A percentile compares a stretch with the other conserved stretches of the same genome.
Conservation (phyloP, 179 eudicot genomes). For the Camellia oleifera region DNA sequence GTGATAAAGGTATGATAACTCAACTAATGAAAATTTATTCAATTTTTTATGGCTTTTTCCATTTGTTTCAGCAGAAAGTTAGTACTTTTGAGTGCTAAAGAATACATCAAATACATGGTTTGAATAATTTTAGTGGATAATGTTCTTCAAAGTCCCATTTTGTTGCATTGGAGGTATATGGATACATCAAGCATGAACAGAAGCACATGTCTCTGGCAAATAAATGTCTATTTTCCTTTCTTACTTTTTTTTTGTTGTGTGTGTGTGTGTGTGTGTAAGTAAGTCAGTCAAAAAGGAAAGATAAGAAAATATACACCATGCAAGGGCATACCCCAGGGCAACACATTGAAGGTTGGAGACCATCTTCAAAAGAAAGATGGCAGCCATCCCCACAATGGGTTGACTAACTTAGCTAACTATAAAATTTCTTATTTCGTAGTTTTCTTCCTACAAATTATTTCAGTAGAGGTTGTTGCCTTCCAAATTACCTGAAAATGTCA, state of each 20-base stretch:
- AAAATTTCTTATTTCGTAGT: no score
- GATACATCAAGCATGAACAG: not conserved
- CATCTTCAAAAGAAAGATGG: no score
- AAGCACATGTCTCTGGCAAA: not conserved
- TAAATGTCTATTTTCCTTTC: not conserved
- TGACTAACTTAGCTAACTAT: no score
- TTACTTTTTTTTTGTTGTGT: no score
- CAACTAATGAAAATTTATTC: not conserved
- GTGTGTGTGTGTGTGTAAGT: no score
- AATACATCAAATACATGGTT: not conserved
- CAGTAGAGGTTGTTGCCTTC: not conserved
- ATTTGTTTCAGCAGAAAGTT: not conserved
- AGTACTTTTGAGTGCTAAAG: conserved; percentile 8
- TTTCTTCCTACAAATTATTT: not conserved
- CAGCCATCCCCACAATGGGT: no score
- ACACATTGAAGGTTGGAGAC: no score
- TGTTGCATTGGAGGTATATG: not conserved
- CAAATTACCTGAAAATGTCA: not conserved
- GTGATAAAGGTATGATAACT: conserved; percentile 65
- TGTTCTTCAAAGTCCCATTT: not conserved
- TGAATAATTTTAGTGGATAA: not conserved
- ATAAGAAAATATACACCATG: no score
- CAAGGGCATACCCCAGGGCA: no score
- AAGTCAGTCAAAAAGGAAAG: no score
- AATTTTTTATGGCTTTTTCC: not conserved